These are phyloP conservation scores for Avena sativa DNA, from an alignment of 176 grass and related monocot species.

Conservation along the genomic window DNA sequence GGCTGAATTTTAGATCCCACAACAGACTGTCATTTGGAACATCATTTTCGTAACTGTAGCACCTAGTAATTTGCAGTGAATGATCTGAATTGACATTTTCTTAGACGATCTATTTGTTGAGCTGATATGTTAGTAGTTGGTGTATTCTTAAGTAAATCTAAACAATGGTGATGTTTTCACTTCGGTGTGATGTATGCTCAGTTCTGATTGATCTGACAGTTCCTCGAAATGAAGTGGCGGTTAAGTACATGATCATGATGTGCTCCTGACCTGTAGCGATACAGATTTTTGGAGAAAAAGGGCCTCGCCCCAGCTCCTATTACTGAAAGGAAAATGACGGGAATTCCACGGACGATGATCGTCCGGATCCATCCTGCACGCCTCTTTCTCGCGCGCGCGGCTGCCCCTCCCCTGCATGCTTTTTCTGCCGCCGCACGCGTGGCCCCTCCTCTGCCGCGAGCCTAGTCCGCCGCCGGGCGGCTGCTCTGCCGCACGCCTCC, in stretches of 20 bases:
- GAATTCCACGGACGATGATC: too few species aligned
- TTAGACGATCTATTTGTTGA: not conserved
- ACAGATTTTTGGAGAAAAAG: too few species aligned
- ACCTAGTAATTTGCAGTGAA: not conserved
- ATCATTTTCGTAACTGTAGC: not conserved
- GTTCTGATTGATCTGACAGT: not conserved
- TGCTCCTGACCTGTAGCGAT: not conserved
- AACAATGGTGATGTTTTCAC: not conserved
- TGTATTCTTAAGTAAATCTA: slow-evolving; percentile 7
- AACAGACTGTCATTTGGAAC: not conserved
- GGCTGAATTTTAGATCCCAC: not conserved
- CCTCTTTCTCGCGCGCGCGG: too few species aligned
- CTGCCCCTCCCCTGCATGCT: too few species aligned
- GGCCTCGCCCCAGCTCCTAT: too few species aligned
- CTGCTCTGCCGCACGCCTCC: too few species aligned
- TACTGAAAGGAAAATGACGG: too few species aligned
- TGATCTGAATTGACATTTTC: not conserved
- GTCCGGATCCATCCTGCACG: too few species aligned
- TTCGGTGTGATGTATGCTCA: slow-evolving; percentile 18
- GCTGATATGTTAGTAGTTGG: not conserved
- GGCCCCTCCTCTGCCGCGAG: too few species aligned
- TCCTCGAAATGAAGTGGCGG: not conserved
- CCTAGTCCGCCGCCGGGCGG: too few species aligned
- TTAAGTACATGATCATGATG: not conserved
- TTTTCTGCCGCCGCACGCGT: too few species aligned